Percentiles rank a stretch among this genome's conserved stretches.
Evolutionary conservation across 176 grass and related monocot genomes (phyloP).

Genomic region (Thinopyrum elongatum): DNA sequence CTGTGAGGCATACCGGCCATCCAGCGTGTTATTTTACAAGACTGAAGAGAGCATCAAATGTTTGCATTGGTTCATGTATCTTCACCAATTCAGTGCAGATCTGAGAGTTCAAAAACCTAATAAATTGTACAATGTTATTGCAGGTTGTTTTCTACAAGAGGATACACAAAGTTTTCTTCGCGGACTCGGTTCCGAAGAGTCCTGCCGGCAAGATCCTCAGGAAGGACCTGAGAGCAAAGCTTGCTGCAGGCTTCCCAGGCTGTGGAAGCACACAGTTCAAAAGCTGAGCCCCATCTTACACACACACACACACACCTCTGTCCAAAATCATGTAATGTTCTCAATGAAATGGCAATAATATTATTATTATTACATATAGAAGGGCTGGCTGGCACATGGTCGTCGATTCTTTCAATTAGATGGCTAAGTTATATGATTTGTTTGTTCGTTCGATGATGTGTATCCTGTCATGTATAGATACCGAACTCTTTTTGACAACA

Average conservation of each 20-base stretch:
- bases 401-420: slow-evolving; percentile 32
- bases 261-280: slow-evolving; percentile 3
- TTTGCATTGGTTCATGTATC: not conserved
- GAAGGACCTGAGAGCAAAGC: slow-evolving; percentile 84
- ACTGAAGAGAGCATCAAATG: not conserved
- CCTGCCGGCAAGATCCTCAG: slow-evolving; percentile 89
- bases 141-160: slow-evolving; percentile 98
- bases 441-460: slow-evolving; percentile 35
- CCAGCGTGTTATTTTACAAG: not conserved
- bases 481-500: slow-evolving; percentile 35
- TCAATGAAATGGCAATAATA: slow-evolving; percentile 33
- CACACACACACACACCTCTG: not conserved
- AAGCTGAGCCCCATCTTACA: slow-evolving; percentile 13
- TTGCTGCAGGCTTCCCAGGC: slow-evolving; percentile 44
- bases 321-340: slow-evolving; percentile 46
- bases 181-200: slow-evolving; percentile 71
- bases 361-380: slow-evolving; percentile 31
- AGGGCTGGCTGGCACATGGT: not conserved
- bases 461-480: slow-evolving; percentile 60
- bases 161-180: slow-evolving; percentile 81
- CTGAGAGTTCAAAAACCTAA: not conserved
- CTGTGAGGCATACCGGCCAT: too few relatives aligned
- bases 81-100: not conserved
- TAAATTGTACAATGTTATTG: not conserved
- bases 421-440: slow-evolving; percentile 33